These are phyloP conservation scores for Paecilomyces variotii DNA, from an alignment of 2,329 filamentous ascomycete species.

Conservation along the genomic window DNA sequence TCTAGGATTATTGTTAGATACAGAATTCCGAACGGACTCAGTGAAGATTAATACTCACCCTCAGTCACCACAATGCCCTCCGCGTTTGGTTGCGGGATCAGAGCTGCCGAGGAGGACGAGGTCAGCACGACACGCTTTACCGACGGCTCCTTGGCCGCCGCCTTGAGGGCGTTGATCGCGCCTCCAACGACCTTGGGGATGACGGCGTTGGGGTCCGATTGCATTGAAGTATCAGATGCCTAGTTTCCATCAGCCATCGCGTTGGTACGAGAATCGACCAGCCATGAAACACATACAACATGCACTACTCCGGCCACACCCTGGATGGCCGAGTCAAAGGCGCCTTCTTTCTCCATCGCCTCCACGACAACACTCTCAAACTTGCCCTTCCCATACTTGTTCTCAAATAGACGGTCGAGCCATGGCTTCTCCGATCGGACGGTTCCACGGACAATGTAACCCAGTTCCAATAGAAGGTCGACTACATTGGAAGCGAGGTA, in stretches of 20 bases:
- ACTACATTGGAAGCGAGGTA: slow-evolving; percentile 38
- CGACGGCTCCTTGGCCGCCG: slow-evolving; percentile 11
- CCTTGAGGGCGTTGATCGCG: slow-evolving; percentile 24
- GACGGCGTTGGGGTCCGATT: slow-evolving; percentile 34
- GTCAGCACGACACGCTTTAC: slow-evolving; percentile 7
- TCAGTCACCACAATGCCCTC: slow-evolving; percentile 3
- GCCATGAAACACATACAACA: background rate
- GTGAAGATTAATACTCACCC: background rate
- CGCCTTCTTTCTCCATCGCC: slow-evolving; percentile 28
- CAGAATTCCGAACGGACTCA: background rate
- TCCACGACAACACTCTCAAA: slow-evolving; percentile 35
- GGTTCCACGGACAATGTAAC: slow-evolving; percentile 41
- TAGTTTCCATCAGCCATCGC: background rate
- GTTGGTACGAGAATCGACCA: background rate
- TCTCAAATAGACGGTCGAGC: slow-evolving; percentile 25
- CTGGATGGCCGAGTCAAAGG: slow-evolving; percentile 34
- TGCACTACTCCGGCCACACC: slow-evolving; percentile 17
- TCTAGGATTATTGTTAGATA: slow-evolving; percentile 4
- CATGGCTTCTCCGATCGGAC: slow-evolving; percentile 31
- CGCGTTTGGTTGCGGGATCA: slow-evolving; percentile 1
- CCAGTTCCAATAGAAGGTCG: slow-evolving; percentile 32
- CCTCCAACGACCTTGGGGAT: slow-evolving; percentile 36
- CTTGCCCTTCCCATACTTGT: slow-evolving; percentile 15
- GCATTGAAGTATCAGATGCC: slow-evolving; percentile 16
- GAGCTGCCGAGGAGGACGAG: slow-evolving; percentile 4